Evolutionary conservation across 805 yeast species (phyloP).

Genomic region (Pichia ethanolica): DNA sequence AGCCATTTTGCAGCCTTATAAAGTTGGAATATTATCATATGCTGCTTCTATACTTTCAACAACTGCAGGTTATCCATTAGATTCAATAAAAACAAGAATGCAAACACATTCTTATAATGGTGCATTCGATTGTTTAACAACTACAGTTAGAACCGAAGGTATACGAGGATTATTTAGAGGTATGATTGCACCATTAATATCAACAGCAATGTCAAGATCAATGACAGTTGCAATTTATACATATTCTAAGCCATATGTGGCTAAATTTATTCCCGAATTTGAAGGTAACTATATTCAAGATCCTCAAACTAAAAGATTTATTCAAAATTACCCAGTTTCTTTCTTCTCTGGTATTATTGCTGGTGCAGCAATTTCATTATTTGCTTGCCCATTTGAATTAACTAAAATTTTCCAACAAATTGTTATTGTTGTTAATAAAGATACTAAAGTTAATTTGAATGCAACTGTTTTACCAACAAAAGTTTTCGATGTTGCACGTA

Average conservation of each 20-base stretch:
- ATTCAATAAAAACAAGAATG: conserved; percentile 80
- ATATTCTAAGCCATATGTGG: conserved; percentile 37
- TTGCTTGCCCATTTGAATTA: conserved; percentile 82
- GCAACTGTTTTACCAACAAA: conserved; percentile 26
- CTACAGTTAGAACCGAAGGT: conserved; percentile 58
- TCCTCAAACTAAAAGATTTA: conserved; percentile 12
- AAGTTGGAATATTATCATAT: conserved; percentile 55
- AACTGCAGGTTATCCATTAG: conserved; percentile 74
- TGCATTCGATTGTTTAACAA: conserved; percentile 47
- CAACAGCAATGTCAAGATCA: conserved; percentile 59
- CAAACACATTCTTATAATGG: conserved; percentile 65
- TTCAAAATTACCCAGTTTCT: conserved; percentile 37
- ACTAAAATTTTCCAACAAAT: conserved; percentile 78
- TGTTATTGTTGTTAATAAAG: conserved; percentile 37
- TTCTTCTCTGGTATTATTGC: conserved; percentile 56
- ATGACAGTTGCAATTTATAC: conserved; percentile 61
- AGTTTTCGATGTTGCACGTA: conserved; percentile 37
- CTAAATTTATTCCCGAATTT: not conserved
- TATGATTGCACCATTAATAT: conserved; percentile 61
- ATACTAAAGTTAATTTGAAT: conserved; percentile 11
- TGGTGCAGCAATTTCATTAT: conserved; percentile 54
- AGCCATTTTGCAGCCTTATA: conserved; percentile 39
- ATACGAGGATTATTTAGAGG: conserved; percentile 68
- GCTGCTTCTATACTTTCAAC: conserved; percentile 57
- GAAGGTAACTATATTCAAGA: not conserved